Conservation (phyloP, 2,329 filamentous ascomycete species). For the Epichloe bromicola region DNA sequence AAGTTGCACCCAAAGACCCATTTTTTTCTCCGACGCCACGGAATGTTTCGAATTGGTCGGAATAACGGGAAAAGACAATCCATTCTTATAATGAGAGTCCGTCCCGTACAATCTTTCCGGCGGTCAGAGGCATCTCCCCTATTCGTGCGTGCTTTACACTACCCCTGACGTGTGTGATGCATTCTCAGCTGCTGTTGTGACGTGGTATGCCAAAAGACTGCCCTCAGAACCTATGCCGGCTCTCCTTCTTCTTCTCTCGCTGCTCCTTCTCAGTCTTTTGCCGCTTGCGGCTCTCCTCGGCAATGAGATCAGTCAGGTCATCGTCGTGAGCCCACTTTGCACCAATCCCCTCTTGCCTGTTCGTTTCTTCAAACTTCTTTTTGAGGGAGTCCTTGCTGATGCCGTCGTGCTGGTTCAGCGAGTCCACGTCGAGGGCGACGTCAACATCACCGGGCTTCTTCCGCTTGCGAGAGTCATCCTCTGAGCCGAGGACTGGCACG, state of each 20-base stretch:
- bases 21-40: not conserved
- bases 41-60: not conserved
- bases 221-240: slow-evolving; percentile 35
- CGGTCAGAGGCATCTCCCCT: no score
- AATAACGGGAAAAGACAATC: not conserved
- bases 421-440: slow-evolving; percentile 78
- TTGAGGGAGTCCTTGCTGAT: slow-evolving; percentile 75
- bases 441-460: slow-evolving; percentile 97
- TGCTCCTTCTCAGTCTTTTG: slow-evolving; percentile 79
- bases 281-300: slow-evolving; percentile 79
- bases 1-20: no score
- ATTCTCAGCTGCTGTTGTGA: no score
- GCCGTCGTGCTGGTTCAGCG: slow-evolving; percentile 59
- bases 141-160: no score
- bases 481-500: slow-evolving; percentile 64
- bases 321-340: slow-evolving; percentile 68
- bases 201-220: no score
- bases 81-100: no score
- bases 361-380: slow-evolving; percentile 65
- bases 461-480: slow-evolving; percentile 65
- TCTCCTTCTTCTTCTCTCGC: slow-evolving; percentile 48
- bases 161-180: no score
- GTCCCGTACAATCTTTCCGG: no score
- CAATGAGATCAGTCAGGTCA: slow-evolving; percentile 91
- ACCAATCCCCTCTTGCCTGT: slow-evolving; percentile 50